Percentiles rank a stretch among this genome's conserved stretches.
These are phyloP conservation scores for Didymella sp. DNA, from an alignment of 2,329 filamentous ascomycete species.

Conservation along the genomic window DNA sequence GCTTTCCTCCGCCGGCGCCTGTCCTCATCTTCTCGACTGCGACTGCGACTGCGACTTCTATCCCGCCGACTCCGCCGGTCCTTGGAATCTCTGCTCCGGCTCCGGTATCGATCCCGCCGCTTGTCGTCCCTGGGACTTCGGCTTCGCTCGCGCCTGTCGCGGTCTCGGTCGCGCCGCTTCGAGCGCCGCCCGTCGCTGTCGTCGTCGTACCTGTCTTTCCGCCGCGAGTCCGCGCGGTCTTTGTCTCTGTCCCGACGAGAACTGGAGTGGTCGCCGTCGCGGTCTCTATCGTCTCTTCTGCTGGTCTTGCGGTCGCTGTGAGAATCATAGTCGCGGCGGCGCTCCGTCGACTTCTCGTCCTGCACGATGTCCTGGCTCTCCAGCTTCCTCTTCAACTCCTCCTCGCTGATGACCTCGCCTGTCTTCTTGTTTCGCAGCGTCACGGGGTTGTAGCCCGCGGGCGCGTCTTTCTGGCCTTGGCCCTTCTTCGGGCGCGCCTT, in stretches of 20 bases:
- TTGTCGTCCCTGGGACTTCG: conserved; percentile 41
- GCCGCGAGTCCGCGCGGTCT: conserved; percentile 23
- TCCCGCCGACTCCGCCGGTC: conserved; percentile 29
- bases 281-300: conserved; percentile 21
- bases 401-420: conserved; percentile 67
- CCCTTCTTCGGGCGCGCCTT: conserved; percentile 57
- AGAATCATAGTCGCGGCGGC: conserved; percentile 26
- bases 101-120: conserved; percentile 34
- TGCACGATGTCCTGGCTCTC: conserved; percentile 57
- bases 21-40: conserved; percentile 33
- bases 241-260: conserved; percentile 12
- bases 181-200: conserved; percentile 27
- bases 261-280: background rate
- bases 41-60: conserved; percentile 24
- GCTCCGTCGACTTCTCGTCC: conserved; percentile 41
- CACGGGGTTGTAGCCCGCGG: conserved; percentile 67
- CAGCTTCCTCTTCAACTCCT: conserved; percentile 62
- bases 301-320: conserved; percentile 10
- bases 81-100: conserved; percentile 33
- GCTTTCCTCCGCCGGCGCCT: conserved; percentile 36
- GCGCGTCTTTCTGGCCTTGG: conserved; percentile 55
- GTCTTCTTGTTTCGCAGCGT: conserved; percentile 67
- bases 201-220: conserved; percentile 21
- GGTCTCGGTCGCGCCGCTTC: too few species aligned
- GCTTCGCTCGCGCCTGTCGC: conserved; percentile 26